Base-by-base conservation (phyloP, 2,329 filamentous ascomycete species). In the Penicillium sp. region DNA sequence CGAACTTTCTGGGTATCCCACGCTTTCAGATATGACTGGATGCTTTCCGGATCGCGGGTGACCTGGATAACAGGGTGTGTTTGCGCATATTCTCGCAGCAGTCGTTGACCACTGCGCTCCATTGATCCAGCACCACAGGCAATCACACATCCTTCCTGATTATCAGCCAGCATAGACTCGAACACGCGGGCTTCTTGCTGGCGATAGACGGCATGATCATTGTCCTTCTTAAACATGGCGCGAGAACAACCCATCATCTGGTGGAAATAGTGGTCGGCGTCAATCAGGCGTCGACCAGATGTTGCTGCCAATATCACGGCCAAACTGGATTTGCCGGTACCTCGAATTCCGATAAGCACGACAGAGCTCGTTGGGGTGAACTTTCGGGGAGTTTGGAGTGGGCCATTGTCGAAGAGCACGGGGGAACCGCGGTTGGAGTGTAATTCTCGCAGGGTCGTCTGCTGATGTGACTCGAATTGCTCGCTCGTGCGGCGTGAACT, bases 231-330 rank as follows among this genome's bases (percentile, higher is more conserved):
- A 65, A 86, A 91, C 6, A 76, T 77, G 3, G 81, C 78, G 42
- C 85, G 84, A 2, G 85, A 84, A 12, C 83, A 74, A 7, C 86
- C 84, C 0, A 83, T 85, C 3, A 78, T 73, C 45, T 88, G 82
- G 34, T 86, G 80, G 59, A 93, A 92, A 40, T 80, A 79, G 33
- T 80, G 79, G 57, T 91, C 88, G 27, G 85, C 80, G 55, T 91
- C 88, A 46, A 91, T 75, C 2, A 91, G 78, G 46, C 84, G 84
- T 33, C 86, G 79, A 46, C 84, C 83, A 68, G 89, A 84, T 42
- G 87, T 86, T 7, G 85, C 85, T 0, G 88, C 88, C 5, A 88
- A 86, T 55, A 92, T 90, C 41, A 92, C 82, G 12, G 86, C 89
- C 9, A 92, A 75, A 1, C 87, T 90, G 1, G 87, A 88, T 69